Conservation (phyloP, 1,139 yeast genomes). For the Lodderomyces elongisporus region DNA sequence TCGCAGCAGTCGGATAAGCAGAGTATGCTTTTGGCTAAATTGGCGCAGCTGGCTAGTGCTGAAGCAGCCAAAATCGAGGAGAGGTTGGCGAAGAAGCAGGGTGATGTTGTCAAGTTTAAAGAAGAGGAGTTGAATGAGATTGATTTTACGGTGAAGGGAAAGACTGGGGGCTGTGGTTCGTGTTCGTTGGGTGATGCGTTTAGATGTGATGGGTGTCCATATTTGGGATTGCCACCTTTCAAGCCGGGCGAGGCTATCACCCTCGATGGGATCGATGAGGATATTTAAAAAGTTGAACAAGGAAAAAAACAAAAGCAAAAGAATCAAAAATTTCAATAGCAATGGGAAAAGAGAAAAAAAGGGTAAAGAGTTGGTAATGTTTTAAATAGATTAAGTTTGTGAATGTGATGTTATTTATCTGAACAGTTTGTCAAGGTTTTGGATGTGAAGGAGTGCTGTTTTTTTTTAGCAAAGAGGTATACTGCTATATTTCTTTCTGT, state of each 20-base stretch:
- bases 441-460: too few species aligned
- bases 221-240: constrained; percentile 93
- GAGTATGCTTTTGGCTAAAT: constrained; percentile 37
- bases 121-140: constrained; percentile 75
- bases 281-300: constrained; percentile 21
- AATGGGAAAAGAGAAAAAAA: too few species aligned
- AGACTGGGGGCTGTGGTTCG: constrained; percentile 94
- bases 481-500: too few species aligned
- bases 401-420: too few species aligned
- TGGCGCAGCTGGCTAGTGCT: constrained; percentile 49
- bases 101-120: constrained; percentile 44
- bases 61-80: constrained; percentile 54
- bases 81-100: constrained; percentile 27
- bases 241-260: constrained; percentile 84
- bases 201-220: constrained; percentile 97
- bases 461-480: too few species aligned
- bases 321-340: too few species aligned
- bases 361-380: too few species aligned
- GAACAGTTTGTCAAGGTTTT: too few species aligned
- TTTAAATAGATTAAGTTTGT: too few species aligned
- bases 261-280: constrained; percentile 50
- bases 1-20: constrained; percentile 45
- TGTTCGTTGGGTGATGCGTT: constrained; percentile 98
- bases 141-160: constrained; percentile 93
- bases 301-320: too few species aligned